Base-by-base conservation (phyloP, 2,329 filamentous ascomycete genomes). In the Gremmenia infestans region DNA sequence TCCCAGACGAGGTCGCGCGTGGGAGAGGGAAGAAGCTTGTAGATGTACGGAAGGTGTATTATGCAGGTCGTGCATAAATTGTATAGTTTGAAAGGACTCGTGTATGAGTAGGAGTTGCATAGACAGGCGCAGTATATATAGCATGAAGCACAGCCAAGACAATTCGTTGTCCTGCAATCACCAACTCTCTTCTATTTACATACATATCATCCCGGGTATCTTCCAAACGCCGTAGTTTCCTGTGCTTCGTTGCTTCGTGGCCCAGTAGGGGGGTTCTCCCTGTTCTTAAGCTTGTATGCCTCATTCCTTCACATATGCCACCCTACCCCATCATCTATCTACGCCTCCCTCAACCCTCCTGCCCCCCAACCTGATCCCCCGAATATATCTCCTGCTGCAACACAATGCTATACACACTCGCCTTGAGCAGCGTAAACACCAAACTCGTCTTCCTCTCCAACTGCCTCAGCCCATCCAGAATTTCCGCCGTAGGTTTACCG, bases 391-490 rank as follows among this genome's bases (percentile, higher is more conserved):
- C 90, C 80, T 97, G 93, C 81, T 99, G 93, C 76, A 99, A 73
- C 59, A 99, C 92, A 76, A 99, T 99, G 70, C 89, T 96, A 76
- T 99, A 99, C 61, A 99, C 94, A 72, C 93, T 97, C 17, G 94
- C 93, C 78, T 99, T 99, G 70, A 99, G 81, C 70, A 97, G 74
- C 60, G 94, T 99, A 73, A 96, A 97, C 22, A 97, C 93, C 53
- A 96, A 78, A 64, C 91, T 91, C 45, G 93, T 97, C 78, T 97
- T 97, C 65, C 94, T 81, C 78, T 99, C 94, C 53, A 99, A 78
- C 45, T 92, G 86, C 53, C 94, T 80, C 65, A 99, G 78, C 8
- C 89, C 87, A 72, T 99, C 91, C 52, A 95, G 80, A 55, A 95
- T 92, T 63, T 89, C 90, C 6, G 88, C 87, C 22, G 90, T 87